phyloP scores from a whole-genome alignment of 352 stramenopile genomes.

The Phytophthora vignae region DNA sequence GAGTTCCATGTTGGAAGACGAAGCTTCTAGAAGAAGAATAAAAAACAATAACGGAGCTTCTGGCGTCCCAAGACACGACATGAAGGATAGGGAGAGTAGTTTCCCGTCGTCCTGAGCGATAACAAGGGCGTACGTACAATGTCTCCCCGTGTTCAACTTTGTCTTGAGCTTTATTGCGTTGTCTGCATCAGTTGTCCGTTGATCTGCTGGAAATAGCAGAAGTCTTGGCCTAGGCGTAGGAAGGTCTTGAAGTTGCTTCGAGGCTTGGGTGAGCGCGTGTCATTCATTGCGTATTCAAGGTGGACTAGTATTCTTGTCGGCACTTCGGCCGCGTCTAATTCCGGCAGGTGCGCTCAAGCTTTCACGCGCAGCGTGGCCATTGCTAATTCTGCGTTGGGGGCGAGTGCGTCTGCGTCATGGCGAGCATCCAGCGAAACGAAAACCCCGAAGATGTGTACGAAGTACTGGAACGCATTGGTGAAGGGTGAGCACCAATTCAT shows the following conservation, averaged over 20 bases:
- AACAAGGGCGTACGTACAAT: conserved; percentile 39
- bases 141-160: conserved; percentile 20
- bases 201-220: conserved; percentile 32
- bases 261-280: neutral
- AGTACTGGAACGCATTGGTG: conserved; percentile 79
- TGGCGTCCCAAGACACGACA: neutral
- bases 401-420: conserved; percentile 43
- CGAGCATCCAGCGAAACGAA: conserved; percentile 68
- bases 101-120: conserved; percentile 31
- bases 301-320: conserved; percentile 42
- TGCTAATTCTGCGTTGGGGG: conserved; percentile 22
- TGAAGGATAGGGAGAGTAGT: conserved; percentile 29
- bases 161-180: neutral
- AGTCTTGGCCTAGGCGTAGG: conserved; percentile 4
- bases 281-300: neutral
- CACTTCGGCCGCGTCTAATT: conserved; percentile 26
- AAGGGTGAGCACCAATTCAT: conserved; percentile 49
- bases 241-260: conserved; percentile 25
- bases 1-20: conserved; percentile 12
- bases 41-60: conserved; percentile 1
- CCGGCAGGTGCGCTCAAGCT: conserved; percentile 5
- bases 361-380: conserved; percentile 4
- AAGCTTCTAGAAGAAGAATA: conserved; percentile 8
- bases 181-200: conserved; percentile 18
- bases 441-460: conserved; percentile 81